phyloP scores from a whole-genome alignment of 352 stramenopile genomes.

The Pythium insidiosum region DNA sequence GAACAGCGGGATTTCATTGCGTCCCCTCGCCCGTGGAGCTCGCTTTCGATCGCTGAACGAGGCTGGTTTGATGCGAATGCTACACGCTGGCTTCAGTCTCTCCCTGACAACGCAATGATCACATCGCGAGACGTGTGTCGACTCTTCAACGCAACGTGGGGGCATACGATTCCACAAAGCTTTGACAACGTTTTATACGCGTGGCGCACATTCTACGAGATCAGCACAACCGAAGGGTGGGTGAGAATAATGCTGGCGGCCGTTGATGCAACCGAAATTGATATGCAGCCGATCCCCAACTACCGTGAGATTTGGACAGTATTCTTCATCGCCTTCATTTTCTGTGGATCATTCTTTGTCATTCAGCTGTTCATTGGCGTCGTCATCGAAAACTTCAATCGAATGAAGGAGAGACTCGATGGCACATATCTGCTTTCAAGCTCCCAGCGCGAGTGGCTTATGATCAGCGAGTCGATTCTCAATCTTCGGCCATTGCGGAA shows the following conservation, averaged over 20 bases:
- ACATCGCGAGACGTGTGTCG: slow-evolving; percentile 39
- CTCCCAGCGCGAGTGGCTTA: slow-evolving; percentile 67
- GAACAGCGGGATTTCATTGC: slow-evolving; percentile 30
- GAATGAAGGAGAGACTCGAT: slow-evolving; percentile 57
- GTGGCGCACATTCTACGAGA: slow-evolving; percentile 80
- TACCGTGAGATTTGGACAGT: slow-evolving; percentile 57
- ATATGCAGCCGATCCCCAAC: slow-evolving; percentile 85
- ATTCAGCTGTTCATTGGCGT: slow-evolving; percentile 91
- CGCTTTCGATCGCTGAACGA: slow-evolving; percentile 28
- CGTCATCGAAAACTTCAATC: slow-evolving; percentile 89
- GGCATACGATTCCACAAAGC: slow-evolving; percentile 43
- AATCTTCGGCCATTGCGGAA: slow-evolving; percentile 32
- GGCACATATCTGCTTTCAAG: slow-evolving; percentile 62
- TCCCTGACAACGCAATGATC: background rate
- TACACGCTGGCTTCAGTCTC: background rate
- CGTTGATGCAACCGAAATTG: slow-evolving; percentile 73
- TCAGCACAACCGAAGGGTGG: slow-evolving; percentile 88
- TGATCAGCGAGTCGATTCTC: slow-evolving; percentile 43
- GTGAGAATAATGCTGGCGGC: slow-evolving; percentile 80
- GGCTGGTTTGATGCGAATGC: slow-evolving; percentile 22
- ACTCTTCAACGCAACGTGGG: slow-evolving; percentile 29
- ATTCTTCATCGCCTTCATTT: slow-evolving; percentile 87
- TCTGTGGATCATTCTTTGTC: slow-evolving; percentile 85
- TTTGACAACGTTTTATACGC: slow-evolving; percentile 75
- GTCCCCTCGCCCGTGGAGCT: slow-evolving; percentile 32